Base-by-base conservation (phyloP, 1,284 basidiomycete species). In the Leccinum griseonigrum region DNA sequence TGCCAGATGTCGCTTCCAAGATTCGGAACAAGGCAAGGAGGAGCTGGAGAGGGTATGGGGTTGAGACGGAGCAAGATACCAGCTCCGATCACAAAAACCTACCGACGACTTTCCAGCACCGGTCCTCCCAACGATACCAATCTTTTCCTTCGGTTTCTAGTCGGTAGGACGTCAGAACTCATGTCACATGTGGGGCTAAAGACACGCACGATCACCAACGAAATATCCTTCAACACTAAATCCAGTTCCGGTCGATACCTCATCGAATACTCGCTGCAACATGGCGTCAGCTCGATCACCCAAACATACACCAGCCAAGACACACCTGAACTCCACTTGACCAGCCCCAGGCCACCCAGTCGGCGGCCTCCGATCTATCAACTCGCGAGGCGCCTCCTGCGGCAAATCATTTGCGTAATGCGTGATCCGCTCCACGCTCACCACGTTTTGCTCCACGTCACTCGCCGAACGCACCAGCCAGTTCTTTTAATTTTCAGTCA, bases 361-460 rank as follows among this genome's bases (percentile, higher is more conserved):
- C 8, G 79, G 74, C 0, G 91, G 90, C 62, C 87, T 83, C 26
- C 76, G 79, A 22, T 88, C 87, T 0, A 86, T 82, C 9, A 92
- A 78, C 65, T 92, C 88, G 63, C 85, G 84, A 0, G 93, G 86
- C 3, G 91, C 92, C 74, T 97, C 95, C 0, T 88, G 79, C 13
- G 79, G 72, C n/a, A 95, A 77, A n/a, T 88, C 80, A 5, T 71
- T 75, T 31, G 90, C 87, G 71, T 97, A 88, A 64, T 89, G 85
- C 48, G 87, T 69, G 62, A 91, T 87, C 9, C 90, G 82, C 74
- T 94, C 92, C 8, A 92, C 91, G 65, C 92, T 94, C 64, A 96
- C 94, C 68, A 97, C 91, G 71, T 96, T 97, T 74, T 94, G 92
- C 75, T 97, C 95, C 13, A 97, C 92, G 69, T 98, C 95, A 63